Evolutionary conservation across 2,329 filamentous ascomycete species (phyloP), one percentile per base, ranked within the genome.

Genomic region (Diatrype stigma): DNA sequence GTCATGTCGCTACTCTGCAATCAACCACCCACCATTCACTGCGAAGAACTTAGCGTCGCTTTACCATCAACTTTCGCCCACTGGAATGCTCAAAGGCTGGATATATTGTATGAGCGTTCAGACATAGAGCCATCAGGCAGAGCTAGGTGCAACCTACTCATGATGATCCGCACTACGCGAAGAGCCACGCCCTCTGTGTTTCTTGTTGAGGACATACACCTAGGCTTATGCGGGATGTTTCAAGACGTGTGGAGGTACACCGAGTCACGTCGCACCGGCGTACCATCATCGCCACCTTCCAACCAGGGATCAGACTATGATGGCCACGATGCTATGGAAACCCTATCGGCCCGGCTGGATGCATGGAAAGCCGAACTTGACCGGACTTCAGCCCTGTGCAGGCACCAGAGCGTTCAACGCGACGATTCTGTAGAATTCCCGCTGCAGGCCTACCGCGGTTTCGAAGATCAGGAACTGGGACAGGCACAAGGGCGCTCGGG

Each of bases 121-220:
- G 7, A 12, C 6, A 21, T 45, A 14, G 45, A 48, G 22, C 38
- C 46, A 4, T 12, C 11, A 11, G 34, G 17, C 11, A 40, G 50
- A 3, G 23, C 32, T 10, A 22, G 19, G 2, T 42, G 22, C n/a
- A 45, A 42, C 4, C 16, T 49, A 22, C 23, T 11, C 8, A 19
- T 28, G 7, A 3, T 45, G 1, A 5, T 37, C 10, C n/a, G 7
- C 14, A 10, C 30, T 16, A 16, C 32, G 3, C n/a, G 21, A 10
- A 14, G 4, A 5, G 28, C 32, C 19, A 45, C 23, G n/a, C 44
- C 46, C n/a, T 19, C 10, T 5, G 19, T 22, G 2, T 30, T 51
- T 3, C 38, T 51, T 30, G 42, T 45, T 8, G 50, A 51, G 32
- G 50, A 51, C 17, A 45, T 49, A n/a, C 44, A 49, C 6, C 17